Conservation (phyloP, 2,329 filamentous ascomycete species). For the Fulvia fulva region DNA sequence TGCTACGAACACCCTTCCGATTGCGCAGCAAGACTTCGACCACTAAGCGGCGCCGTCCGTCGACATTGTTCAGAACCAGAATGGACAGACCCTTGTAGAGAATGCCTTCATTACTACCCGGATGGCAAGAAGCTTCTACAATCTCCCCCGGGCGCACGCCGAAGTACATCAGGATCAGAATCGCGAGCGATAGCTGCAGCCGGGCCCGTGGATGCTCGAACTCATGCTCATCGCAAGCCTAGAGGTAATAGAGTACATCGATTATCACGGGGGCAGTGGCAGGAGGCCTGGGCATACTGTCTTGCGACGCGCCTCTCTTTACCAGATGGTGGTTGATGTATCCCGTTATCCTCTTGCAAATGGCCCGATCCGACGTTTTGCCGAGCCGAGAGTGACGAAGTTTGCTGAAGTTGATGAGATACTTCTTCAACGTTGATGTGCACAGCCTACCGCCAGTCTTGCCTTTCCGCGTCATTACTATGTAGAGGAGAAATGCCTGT, state of each 20-base stretch:
- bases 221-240: constrained; percentile 8
- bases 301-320: no score
- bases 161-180: constrained; percentile 8
- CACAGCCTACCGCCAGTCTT: no score
- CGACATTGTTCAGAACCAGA: background rate
- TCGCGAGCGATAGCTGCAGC: constrained; percentile 7
- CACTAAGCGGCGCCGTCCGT: background rate
- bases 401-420: no score
- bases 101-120: constrained; percentile 9
- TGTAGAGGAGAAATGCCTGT: no score
- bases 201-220: constrained; percentile 6
- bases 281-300: background rate
- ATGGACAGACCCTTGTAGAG: constrained; percentile 5
- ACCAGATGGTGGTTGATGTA: no score
- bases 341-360: no score
- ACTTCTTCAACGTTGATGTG: no score
- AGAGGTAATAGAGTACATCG: constrained; percentile 13
- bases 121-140: constrained; percentile 4
- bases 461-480: no score
- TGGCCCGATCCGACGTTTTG: no score
- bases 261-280: constrained; percentile 6
- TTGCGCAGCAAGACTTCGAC: background rate
- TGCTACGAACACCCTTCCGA: background rate
- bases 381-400: no score
- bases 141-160: constrained; percentile 14